phyloP scores from a whole-genome alignment of 371 early-diverging fungal species.

The Rhizopus delemar region DNA sequence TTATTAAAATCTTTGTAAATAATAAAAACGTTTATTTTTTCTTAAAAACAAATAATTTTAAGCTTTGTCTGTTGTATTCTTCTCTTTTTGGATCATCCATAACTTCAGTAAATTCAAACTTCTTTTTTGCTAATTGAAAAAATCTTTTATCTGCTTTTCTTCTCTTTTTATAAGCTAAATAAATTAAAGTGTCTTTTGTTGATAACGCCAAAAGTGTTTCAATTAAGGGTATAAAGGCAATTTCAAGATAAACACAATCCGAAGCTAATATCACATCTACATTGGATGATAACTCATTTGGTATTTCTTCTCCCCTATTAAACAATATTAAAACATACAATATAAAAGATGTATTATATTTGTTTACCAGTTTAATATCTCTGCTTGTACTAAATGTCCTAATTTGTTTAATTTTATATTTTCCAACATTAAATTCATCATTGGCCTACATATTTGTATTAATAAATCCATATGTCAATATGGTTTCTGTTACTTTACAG shows the following conservation, averaged over 20 bases:
- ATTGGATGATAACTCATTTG: conserved; percentile 10
- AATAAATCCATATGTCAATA: conserved; percentile 6
- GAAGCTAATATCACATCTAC: conserved; percentile 51
- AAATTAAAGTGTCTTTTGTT: conserved; percentile 36
- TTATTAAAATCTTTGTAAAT: conserved; percentile 43
- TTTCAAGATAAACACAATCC: conserved; percentile 53
- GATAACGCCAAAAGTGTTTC: conserved; percentile 38
- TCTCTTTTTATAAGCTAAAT: conserved; percentile 43
- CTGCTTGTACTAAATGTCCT: conserved; percentile 17
- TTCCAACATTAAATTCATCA: conserved; percentile 45
- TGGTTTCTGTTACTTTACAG: conserved; percentile 21
- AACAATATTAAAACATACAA: neutral
- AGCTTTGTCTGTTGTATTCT: conserved; percentile 22
- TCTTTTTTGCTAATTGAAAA: conserved; percentile 45
- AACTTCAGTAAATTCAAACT: conserved; percentile 38
- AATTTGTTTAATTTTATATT: conserved; percentile 39
- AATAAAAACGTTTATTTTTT: conserved; percentile 21
- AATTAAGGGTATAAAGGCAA: conserved; percentile 45
- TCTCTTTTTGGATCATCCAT: conserved; percentile 36
- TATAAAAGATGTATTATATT: neutral
- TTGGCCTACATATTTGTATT: conserved; percentile 24
- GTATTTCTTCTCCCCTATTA: conserved; percentile 40
- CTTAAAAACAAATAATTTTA: conserved; percentile 35
- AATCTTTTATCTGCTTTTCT: conserved; percentile 54
- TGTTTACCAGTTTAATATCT: conserved; percentile 42